These are phyloP conservation scores for Glycine latifolia DNA, from an alignment of 306 rosid species.

Conservation along the genomic window DNA sequence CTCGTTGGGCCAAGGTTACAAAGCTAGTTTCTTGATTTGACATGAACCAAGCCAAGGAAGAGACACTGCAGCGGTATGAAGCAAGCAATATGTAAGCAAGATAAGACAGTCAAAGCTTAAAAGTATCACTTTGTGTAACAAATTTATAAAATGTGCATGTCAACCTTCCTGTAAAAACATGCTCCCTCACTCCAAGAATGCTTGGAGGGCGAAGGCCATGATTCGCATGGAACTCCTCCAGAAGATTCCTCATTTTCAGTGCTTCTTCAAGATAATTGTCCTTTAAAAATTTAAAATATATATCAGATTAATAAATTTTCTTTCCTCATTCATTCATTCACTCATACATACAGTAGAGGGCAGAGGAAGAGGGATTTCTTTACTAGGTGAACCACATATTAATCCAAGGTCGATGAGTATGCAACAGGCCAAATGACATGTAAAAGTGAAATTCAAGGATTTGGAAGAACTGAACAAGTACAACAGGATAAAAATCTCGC, in stretches of 20 bases:
- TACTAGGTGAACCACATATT: slow-evolving; percentile 7
- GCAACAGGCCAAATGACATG: not conserved
- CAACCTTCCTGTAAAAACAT: slow-evolving; percentile 98
- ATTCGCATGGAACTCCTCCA: slow-evolving; percentile 77
- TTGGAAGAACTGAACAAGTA: no score
- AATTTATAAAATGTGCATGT: slow-evolving; percentile 35
- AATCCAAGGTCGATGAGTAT: no score
- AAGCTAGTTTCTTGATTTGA: slow-evolving; percentile 99
- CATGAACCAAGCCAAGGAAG: slow-evolving; percentile 99
- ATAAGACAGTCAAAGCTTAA: slow-evolving; percentile 28
- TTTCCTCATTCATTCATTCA: slow-evolving; percentile 27
- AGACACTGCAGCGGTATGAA: slow-evolving; percentile 76
- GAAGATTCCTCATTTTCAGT: slow-evolving; percentile 96
- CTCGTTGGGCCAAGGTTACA: slow-evolving; percentile 95
- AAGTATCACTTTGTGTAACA: slow-evolving; percentile 26
- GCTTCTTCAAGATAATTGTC: slow-evolving; percentile 99
- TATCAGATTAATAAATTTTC: not conserved
- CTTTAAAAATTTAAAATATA: slow-evolving; percentile 47
- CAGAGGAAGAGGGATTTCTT: not conserved
- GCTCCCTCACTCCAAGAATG: slow-evolving; percentile 96
- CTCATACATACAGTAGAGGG: not conserved
- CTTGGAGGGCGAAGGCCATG: slow-evolving; percentile 89
- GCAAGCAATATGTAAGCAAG: slow-evolving; percentile 44
- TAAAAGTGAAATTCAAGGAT: no score
- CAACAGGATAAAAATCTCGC: not conserved